Base-by-base conservation (phyloP, 306 rosid species). In the Mucuna pruriens region DNA sequence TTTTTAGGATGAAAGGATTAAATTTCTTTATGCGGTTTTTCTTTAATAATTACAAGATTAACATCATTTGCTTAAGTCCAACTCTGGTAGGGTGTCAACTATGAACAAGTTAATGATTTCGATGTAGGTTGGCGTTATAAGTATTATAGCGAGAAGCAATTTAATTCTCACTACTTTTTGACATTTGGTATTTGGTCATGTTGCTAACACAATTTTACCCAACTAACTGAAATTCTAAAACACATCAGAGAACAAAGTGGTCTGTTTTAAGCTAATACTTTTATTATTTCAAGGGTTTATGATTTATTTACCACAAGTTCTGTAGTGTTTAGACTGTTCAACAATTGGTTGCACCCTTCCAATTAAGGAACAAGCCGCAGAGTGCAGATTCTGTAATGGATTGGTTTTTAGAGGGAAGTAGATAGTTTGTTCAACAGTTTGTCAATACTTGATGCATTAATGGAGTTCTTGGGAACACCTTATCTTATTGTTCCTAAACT, bases 211-310 rank as follows among this genome's bases (percentile, higher is more conserved):
- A 63, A 46, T 31, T 48, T 23, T 34, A 61, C 57, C 20, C 0
- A 5, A 49, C 45, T 80, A 23, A 25, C 63, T 39, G 67, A 81
- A 49, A 51, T 72, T 25, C 6, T 71, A 34, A 39, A 61, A 6
- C 61, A 15, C 23, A 62, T 60, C 39, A 25, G 40, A 46, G 39
- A 15, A 63, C n/a, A 40, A 16, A 49, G 7, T 15, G 11, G 8
- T 51, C 65, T 19, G 48, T 20, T 65, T 62, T 46, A 60, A 51
- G 39, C 51, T 15, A 19, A 26, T 38, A 9, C 12, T 58, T 80
- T 66, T 60, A 17, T 80, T 5, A 36, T 62, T 46, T 31, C 5
- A 36, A 13, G 6, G 25, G 34, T 16, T 36, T 29, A 77, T 26
- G 55, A 58, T 44, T 67, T 81, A 17, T 55, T 79, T 52, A 48